These are phyloP conservation scores for Colletotrichum sp. DNA, from an alignment of 2,329 filamentous ascomycete genomes.

Conservation along the genomic window DNA sequence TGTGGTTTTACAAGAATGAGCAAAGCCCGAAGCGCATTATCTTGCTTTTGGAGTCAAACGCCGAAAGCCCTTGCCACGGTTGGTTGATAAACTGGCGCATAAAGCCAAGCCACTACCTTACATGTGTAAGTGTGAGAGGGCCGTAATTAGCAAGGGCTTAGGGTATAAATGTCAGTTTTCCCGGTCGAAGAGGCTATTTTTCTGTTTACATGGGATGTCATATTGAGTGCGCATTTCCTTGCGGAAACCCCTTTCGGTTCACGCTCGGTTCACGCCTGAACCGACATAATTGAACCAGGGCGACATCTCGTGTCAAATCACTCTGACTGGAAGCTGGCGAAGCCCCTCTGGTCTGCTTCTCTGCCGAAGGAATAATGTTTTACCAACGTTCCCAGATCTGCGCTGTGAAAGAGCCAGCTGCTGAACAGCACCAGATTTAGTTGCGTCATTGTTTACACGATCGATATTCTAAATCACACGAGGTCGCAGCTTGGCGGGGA, in stretches of 20 bases:
- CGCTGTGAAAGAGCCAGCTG: not conserved
- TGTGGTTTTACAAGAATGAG: not conserved
- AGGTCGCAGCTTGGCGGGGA: not conserved
- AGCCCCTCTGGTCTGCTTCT: accelerated
- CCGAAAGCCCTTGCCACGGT: not conserved
- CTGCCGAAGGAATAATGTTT: not conserved
- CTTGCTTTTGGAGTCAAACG: not conserved
- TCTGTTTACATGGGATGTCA: not conserved
- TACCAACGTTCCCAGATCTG: not conserved
- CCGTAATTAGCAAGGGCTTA: accelerated
- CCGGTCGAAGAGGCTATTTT: not conserved
- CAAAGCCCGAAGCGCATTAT: not conserved
- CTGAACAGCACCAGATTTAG: not conserved
- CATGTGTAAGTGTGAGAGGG: not conserved
- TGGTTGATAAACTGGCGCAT: not conserved
- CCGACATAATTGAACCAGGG: not conserved
- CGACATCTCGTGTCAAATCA: not conserved
- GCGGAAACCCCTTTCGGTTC: not conserved
- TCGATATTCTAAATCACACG: not conserved
- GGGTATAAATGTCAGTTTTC: not conserved
- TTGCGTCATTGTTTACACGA: not conserved
- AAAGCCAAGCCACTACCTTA: not conserved
- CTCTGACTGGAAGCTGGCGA: not conserved
- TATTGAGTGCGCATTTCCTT: not conserved
- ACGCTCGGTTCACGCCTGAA: too few species aligned